Evolutionary conservation across 257 asterid genomes (phyloP), one percentile per base, ranked within the genome.

Genomic region (Nicotiana tomentosiformis): DNA sequence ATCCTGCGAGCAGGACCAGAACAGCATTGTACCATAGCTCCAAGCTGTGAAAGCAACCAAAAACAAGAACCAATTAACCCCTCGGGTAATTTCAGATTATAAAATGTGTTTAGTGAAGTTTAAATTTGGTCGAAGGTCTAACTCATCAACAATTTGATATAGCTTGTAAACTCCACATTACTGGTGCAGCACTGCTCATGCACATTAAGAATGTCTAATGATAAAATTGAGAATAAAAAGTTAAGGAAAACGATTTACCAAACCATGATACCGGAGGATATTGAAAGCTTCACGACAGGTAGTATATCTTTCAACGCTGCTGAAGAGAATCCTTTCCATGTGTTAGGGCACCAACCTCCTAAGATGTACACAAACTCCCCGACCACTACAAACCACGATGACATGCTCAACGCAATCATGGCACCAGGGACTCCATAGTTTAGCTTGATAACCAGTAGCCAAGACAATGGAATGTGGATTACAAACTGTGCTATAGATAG

Each of bases 11-110:
- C 84, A 95, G 86, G 26, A 95, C 97, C 17, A 95, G 91, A 82
- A 93, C 86, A 69, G 98, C 92, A 81, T 91, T 86, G 92, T 95
- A 95, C 98, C 98, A 95, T 77, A 93, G 10, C 92, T 95, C 98
- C 82, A 95, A 85, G 90, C 98, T 95, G 70, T 23, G 83, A 64
- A 69, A 55, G 29, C 20, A 84, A 43, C 51, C 60, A 81, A 64
- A 80, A 33, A 7, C 20, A 68, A 53, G 56, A 84, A 84, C 10
- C 30, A 4, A 58, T 58, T 60, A 57, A 26, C 0, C 43, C 35
- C 74, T 57, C 16, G 2, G 35, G 12, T 49, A 46, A 12, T 46
- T 32, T 12, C 79, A 46, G 79, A 72, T 72, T 72, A 46, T 7
- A 23, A 46, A 3, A 14, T 0, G 37, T 6, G 60, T 46, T 70